A percentile compares a stretch with the other conserved stretches of the same genome.
Conservation (phyloP, 129 eudicot species). For the Arctium lappa region DNA sequence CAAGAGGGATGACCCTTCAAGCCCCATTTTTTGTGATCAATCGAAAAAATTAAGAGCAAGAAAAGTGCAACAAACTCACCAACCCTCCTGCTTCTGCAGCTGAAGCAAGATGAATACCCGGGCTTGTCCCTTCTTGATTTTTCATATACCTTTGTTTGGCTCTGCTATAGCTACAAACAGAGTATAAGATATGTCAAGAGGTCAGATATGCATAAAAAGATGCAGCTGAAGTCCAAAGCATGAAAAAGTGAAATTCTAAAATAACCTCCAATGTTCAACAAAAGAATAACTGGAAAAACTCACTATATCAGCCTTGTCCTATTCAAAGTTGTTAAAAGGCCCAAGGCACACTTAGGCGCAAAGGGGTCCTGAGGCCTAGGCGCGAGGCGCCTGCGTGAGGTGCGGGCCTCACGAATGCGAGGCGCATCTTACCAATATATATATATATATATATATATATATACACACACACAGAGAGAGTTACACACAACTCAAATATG, state of each 20-base stretch:
- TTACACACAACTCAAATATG: no score
- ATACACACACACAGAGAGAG: no score
- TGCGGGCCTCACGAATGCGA: no score
- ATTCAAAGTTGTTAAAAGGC: no score
- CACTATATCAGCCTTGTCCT: background rate
- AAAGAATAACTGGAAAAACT: background rate
- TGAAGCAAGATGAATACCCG: slow-evolving; percentile 83
- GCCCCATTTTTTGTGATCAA: background rate
- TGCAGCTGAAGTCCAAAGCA: background rate
- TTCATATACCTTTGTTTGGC: slow-evolving; percentile 87
- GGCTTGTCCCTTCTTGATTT: slow-evolving; percentile 54
- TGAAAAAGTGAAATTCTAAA: background rate
- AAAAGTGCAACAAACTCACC: slow-evolving; percentile 48
- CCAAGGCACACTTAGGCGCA: no score
- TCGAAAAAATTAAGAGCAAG: background rate
- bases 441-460: no score
- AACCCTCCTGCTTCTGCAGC: slow-evolving; percentile 99
- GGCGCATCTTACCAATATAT: no score
- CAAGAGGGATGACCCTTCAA: background rate
- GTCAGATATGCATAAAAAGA: background rate
- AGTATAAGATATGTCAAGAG: slow-evolving; percentile 4
- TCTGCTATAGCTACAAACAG: slow-evolving; percentile 66
- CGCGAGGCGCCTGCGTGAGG: no score
- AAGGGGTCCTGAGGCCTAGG: no score
- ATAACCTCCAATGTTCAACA: background rate